phyloP scores from a whole-genome alignment of 1,284 basidiomycete species.

The Moesziomyces parantarcticus region DNA sequence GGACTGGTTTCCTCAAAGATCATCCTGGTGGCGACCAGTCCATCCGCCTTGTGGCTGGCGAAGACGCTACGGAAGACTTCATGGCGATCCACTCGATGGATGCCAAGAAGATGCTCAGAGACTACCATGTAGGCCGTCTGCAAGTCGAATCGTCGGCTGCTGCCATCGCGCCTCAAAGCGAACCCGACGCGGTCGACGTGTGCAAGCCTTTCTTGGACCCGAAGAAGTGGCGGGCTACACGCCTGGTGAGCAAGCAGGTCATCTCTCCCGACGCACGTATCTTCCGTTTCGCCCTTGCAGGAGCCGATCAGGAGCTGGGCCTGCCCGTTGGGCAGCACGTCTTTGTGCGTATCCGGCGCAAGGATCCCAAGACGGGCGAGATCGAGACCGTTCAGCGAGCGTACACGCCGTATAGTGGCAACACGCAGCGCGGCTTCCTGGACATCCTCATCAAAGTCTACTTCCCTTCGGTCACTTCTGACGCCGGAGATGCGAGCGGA shows the following conservation, averaged over 20 bases:
- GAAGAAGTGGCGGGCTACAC: constrained; percentile 73
- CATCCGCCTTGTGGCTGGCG: constrained; percentile 74
- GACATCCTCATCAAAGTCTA: constrained; percentile 74
- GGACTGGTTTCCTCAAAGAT: constrained; percentile 73
- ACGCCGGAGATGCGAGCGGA: not conserved
- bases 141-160: constrained; percentile 6
- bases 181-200: constrained; percentile 41
- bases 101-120: constrained; percentile 71
- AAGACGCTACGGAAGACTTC: constrained; percentile 77
- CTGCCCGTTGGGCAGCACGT: constrained; percentile 77
- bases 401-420: constrained; percentile 75
- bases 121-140: constrained; percentile 67
- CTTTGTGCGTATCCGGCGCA: constrained; percentile 61
- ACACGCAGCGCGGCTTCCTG: constrained; percentile 71
- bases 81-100: constrained; percentile 74
- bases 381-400: constrained; percentile 74
- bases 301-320: constrained; percentile 72
- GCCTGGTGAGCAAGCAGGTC: constrained; percentile 69
- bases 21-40: constrained; percentile 77
- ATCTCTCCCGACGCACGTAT: constrained; percentile 73
- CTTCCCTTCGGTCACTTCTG: constrained; percentile 64
- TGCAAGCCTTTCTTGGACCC: constrained; percentile 71
- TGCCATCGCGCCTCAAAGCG: constrained; percentile 1
- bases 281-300: constrained; percentile 73
- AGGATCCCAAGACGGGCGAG: constrained; percentile 68